These are phyloP conservation scores for Mycena haematopus DNA, from an alignment of 768 basidiomycete species.

Conservation along the genomic window DNA sequence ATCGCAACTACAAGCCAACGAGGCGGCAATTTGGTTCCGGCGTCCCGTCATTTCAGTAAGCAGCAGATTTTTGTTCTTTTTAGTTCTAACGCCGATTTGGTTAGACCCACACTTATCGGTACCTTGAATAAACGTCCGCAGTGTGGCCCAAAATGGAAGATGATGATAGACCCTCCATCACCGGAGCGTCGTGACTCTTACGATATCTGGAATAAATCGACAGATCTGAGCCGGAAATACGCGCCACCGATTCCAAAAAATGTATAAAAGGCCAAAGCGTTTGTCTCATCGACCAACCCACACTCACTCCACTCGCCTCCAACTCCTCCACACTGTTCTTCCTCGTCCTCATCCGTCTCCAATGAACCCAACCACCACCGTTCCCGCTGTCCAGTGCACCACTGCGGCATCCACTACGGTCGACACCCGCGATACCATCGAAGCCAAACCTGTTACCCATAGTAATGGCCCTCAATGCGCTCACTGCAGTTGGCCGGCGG, in stretches of 20 bases:
- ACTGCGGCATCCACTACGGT: conserved; percentile 31
- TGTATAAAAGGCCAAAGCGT: not conserved
- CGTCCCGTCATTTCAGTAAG: not conserved
- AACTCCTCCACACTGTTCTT: not conserved
- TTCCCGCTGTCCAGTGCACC: conserved; percentile 5
- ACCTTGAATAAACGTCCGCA: not conserved
- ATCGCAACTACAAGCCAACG: not conserved
- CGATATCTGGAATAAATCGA: not conserved
- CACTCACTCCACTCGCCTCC: not conserved
- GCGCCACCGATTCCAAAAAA: not conserved
- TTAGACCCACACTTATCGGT: conserved; percentile 11
- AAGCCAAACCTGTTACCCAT: conserved; percentile 45
- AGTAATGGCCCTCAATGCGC: conserved; percentile 75
- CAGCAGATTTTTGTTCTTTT: not conserved
- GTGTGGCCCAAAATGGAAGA: not conserved
- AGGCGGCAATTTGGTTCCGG: not conserved
- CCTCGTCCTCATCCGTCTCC: not conserved
- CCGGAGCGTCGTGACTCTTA: too few species aligned
- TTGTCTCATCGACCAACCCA: not conserved
- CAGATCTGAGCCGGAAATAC: not conserved
- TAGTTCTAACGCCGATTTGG: conserved; percentile 1
- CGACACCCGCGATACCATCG: conserved; percentile 33
- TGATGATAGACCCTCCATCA: not conserved
- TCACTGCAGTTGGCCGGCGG: conserved; percentile 74
- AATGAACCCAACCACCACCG: conserved; percentile 8